Conservation (phyloP, 1,284 basidiomycete genomes). For the Cryptococcus sp. region DNA sequence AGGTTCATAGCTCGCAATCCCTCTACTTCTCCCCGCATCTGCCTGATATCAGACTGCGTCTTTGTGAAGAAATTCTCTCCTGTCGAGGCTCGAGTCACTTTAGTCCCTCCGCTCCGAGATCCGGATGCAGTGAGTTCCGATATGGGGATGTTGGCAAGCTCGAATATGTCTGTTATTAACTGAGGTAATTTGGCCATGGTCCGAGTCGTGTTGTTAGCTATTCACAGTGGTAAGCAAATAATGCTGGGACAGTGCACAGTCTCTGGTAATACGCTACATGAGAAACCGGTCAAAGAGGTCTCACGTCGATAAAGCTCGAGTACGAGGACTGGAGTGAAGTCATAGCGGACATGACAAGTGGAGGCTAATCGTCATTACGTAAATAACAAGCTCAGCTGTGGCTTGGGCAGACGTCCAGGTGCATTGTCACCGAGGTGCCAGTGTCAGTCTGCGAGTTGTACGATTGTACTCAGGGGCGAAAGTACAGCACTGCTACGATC, state of each 20-base stretch:
- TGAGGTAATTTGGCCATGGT: constrained; percentile 20
- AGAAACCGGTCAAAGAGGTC: no score
- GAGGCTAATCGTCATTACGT: neutral
- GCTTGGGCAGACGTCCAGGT: no score
- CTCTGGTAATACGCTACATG: neutral
- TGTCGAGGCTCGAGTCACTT: constrained; percentile 9
- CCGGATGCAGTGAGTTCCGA: constrained; percentile 10
- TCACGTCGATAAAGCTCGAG: no score
- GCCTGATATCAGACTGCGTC: constrained; percentile 42
- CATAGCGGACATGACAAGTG: constrained; percentile 11
- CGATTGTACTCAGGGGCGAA: no score
- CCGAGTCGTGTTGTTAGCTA: no score
- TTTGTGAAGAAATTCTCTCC: constrained; percentile 33
- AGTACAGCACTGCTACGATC: no score
- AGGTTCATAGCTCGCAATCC: constrained; percentile 65
- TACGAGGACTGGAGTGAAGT: no score
- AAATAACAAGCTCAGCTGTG: no score
- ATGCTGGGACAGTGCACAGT: neutral
- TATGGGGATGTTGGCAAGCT: constrained; percentile 18
- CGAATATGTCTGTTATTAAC: constrained; percentile 23
- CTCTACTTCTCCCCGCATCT: constrained; percentile 71
- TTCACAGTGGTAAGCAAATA: neutral
- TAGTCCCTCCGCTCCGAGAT: constrained; percentile 1
- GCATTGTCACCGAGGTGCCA: no score
- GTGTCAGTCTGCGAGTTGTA: no score